Percentiles rank a stretch among this genome's conserved stretches.
Evolutionary conservation across 208 protist species (phyloP).

Genomic region (Tritrichomonas foetus): DNA sequence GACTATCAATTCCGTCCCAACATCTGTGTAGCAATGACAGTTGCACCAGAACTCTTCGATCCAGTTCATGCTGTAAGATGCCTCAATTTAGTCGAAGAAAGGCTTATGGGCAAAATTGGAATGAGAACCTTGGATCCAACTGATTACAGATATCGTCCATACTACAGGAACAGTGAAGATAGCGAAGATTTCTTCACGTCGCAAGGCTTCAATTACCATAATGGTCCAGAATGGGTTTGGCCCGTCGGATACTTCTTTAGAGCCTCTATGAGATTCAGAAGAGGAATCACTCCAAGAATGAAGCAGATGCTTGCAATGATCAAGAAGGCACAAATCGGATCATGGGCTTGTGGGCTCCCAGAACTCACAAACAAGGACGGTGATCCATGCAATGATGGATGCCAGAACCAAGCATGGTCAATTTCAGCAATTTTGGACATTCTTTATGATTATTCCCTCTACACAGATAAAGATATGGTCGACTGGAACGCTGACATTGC

Average conservation of each 20-base stretch:
- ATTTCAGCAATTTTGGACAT: not conserved
- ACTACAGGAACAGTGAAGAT: not conserved
- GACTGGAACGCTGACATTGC: no score
- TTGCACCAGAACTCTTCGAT: slow-evolving; percentile 16
- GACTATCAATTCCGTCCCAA: slow-evolving; percentile 31
- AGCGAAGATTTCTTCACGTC: not conserved
- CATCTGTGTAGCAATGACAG: not conserved
- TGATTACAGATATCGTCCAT: slow-evolving; percentile 5
- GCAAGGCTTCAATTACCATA: not conserved
- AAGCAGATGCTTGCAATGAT: not conserved
- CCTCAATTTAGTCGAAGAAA: not conserved
- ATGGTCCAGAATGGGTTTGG: slow-evolving; percentile 34
- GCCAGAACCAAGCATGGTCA: slow-evolving; percentile 6
- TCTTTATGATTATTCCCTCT: not conserved
- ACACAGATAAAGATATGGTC: not conserved
- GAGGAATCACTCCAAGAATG: slow-evolving; percentile 16
- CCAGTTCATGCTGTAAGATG: not conserved
- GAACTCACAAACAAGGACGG: not conserved
- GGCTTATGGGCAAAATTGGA: slow-evolving; percentile 4
- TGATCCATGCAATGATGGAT: not conserved
- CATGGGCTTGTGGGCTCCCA: not conserved
- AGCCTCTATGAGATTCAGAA: not conserved
- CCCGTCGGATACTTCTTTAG: slow-evolving; percentile 34
- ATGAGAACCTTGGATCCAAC: slow-evolving; percentile 11
- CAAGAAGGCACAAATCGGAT: not conserved